phyloP scores from a whole-genome alignment of 495 filamentous ascomycete species.

The Neurospora sp. region DNA sequence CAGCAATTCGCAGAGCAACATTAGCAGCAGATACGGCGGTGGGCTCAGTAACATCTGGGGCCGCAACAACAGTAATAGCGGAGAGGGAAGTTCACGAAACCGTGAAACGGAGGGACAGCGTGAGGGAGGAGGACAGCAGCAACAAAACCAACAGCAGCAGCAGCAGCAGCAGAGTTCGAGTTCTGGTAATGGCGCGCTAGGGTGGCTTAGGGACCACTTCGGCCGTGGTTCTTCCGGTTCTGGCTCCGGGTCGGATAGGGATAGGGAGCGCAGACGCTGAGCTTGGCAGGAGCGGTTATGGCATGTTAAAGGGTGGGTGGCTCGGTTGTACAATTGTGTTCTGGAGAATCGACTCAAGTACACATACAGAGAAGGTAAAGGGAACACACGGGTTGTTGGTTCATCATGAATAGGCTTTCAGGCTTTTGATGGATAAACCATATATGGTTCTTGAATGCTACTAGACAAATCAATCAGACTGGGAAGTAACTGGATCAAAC shows the following conservation, averaged over 20 bases:
- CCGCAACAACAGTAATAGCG: neutral
- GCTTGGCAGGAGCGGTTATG: neutral
- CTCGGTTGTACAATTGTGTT: neutral
- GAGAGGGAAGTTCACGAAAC: neutral
- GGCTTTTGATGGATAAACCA: neutral
- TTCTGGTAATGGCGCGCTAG: conserved; percentile 4
- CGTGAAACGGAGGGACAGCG: neutral
- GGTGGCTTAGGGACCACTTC: conserved; percentile 18
- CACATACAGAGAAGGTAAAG: neutral
- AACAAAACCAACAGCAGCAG: neutral
- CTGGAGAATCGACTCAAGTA: neutral
- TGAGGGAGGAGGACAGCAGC: neutral
- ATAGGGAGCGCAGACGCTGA: conserved; percentile 5
- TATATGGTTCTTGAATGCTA: neutral
- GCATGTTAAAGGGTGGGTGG: neutral
- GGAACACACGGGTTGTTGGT: neutral
- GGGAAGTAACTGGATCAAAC: neutral
- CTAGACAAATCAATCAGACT: neutral
- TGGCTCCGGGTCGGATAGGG: conserved; percentile 4
- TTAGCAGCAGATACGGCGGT: neutral
- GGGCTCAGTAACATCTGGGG: neutral
- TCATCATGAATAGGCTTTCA: neutral
- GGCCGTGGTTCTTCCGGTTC: conserved; percentile 4
- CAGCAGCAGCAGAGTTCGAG: neutral
- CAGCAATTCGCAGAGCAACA: neutral